phyloP scores from a whole-genome alignment of 1,139 yeast genomes.

The Pichia inconspicua region DNA sequence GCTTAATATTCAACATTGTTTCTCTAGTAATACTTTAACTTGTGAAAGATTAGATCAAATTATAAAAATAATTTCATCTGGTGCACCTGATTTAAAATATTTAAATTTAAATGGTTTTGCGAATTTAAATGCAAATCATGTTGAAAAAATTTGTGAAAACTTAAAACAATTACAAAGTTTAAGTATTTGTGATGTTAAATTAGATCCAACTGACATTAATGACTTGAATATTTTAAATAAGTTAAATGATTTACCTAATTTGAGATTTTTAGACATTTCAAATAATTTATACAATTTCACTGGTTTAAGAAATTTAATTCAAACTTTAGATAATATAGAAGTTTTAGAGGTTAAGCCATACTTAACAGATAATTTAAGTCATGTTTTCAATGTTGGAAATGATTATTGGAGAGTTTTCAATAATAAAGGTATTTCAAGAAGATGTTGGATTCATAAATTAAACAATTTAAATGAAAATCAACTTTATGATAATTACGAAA shows the following conservation, averaged over 20 bases:
- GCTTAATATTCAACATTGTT: constrained; percentile 71
- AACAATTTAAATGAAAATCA: constrained; percentile 7
- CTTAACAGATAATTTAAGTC: constrained; percentile 12
- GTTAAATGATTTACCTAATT: constrained; percentile 6
- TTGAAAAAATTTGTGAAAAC: constrained; percentile 47
- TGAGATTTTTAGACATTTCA: constrained; percentile 13
- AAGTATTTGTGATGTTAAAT: constrained; percentile 27
- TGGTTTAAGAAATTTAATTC: constrained; percentile 5
- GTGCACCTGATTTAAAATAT: constrained; percentile 40
- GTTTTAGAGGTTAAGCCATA: constrained; percentile 11
- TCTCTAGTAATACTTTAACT: constrained; percentile 38
- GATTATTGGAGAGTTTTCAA: constrained; percentile 43
- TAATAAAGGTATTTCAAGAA: constrained; percentile 60
- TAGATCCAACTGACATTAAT: constrained; percentile 9
- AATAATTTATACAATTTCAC: constrained; percentile 4
- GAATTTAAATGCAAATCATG: constrained; percentile 49
- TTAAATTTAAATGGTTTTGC: constrained; percentile 65
- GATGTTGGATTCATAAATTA: constrained; percentile 57
- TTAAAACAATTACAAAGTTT: constrained; percentile 54
- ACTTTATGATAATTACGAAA: constrained; percentile 23
- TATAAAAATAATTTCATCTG: constrained; percentile 5
- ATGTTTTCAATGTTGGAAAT: constrained; percentile 13
- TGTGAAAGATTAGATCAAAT: constrained; percentile 8
- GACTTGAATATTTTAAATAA: constrained; percentile 4
- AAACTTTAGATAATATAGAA: constrained; percentile 3